Base-by-base conservation (phyloP, 257 asterid genomes). In the Euphrasia confusa region DNA sequence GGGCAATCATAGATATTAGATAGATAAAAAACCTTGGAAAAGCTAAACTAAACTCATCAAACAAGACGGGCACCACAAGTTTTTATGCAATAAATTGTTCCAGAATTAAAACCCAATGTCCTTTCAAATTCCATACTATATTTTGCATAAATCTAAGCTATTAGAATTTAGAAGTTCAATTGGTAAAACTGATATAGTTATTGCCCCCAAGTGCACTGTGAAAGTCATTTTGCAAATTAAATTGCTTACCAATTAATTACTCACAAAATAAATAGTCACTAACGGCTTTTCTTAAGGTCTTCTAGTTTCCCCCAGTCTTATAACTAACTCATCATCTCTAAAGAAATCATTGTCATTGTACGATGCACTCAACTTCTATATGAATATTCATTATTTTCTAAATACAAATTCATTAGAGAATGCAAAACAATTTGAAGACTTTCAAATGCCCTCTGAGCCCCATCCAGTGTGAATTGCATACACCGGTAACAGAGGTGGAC, bases 251-350 rank as follows among this genome's bases (percentile, higher is more conserved):
- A 64, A 64, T n/a, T 10, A 64, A 45, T 63, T 27, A 21, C 28
- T 14, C 28, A 48, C 17, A 8, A 37, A 26, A 12, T 37, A 58
- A 2, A 70, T 13, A 12, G 21, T 48, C 7, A 21, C 2, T 32
- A 7, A 45, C 18, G 26, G 1, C 10, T 57, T 21, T 21, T 21
- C 24, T 21, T 21, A 21, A 21, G 24, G 24, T 21, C 24, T 21
- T 37, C 33, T 14, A 39, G 54, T 58, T 35, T 40, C 40, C 39
- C 55, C 12, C 18, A 21, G 9, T 11, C 35, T 40, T 54, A 69
- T 54, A 69, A 49, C 33, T 47, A 52, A 60, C 33, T 61, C 35
- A 33, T 33, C 5, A 13, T 42, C 21, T 55, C 12, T 24, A 54
- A 32, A 30, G 69, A 62, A 40, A 26, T 14, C 44, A 39, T 4